Percentiles rank a stretch among this genome's conserved stretches.
phyloP scores from a whole-genome alignment of 179 eudicot genomes.

The Vitellaria paradoxa region DNA sequence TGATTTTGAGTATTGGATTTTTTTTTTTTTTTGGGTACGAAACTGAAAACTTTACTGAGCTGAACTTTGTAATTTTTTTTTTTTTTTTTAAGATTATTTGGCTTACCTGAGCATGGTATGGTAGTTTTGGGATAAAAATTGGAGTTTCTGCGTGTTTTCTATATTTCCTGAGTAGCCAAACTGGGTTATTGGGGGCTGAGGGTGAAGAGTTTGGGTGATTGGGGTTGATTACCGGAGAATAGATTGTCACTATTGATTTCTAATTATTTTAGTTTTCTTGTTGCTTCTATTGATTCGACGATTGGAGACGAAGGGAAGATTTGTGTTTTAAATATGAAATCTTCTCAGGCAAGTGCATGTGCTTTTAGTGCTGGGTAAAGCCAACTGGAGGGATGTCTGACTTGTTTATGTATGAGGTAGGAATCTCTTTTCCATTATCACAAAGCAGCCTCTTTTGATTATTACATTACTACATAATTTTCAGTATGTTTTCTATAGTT shows the following conservation, averaged over 20 bases:
- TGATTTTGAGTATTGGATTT: background rate
- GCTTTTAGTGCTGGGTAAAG: conserved; percentile 45
- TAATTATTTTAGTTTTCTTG: conserved; percentile 17
- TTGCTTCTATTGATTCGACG: conserved; percentile 14
- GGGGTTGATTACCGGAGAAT: background rate
- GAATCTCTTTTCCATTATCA: conserved; percentile 9
- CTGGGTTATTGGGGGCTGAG: background rate
- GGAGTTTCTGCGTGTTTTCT: background rate
- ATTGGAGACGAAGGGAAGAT: conserved; percentile 27
- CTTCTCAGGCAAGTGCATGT: conserved; percentile 24
- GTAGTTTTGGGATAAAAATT: too few species aligned
- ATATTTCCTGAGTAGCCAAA: background rate
- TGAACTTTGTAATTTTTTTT: background rate
- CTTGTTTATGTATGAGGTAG: conserved; percentile 64
- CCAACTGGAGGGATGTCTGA: conserved; percentile 57
- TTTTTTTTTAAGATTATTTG: background rate
- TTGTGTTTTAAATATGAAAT: conserved; percentile 34
- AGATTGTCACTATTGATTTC: conserved; percentile 11
- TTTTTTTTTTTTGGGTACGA: background rate
- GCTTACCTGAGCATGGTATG: background rate
- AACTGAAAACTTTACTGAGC: background rate
- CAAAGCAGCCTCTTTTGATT: background rate
- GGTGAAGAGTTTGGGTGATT: background rate
- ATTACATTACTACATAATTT: background rate
- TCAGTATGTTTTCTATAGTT: background rate